These are phyloP conservation scores for Komagataella populi DNA, from an alignment of 805 yeast genomes.

Conservation along the genomic window DNA sequence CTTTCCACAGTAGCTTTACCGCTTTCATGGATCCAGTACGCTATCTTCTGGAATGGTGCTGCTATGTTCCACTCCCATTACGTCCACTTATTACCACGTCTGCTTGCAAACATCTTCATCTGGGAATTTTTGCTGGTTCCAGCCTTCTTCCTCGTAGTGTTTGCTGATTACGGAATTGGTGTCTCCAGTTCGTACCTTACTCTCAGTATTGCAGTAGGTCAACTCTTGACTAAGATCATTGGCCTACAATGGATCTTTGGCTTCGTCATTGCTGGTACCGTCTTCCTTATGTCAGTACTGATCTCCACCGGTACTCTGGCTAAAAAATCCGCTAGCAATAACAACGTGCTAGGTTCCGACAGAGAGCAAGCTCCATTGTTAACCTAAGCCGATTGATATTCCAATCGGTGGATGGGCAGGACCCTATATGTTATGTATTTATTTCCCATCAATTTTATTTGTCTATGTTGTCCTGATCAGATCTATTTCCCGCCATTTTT, in stretches of 20 bases:
- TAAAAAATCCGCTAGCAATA: conserved; percentile 1
- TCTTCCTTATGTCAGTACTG: conserved; percentile 35
- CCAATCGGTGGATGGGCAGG: not conserved
- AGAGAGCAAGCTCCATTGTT: conserved; percentile 21
- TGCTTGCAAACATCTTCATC: conserved; percentile 58
- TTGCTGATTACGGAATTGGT: conserved; percentile 63
- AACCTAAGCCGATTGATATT: conserved; percentile 5
- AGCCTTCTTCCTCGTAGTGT: conserved; percentile 36
- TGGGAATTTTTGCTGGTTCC: conserved; percentile 73
- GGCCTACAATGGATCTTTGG: conserved; percentile 87
- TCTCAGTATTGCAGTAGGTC: conserved; percentile 60
- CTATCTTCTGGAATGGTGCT: conserved; percentile 79
- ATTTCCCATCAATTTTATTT: not conserved
- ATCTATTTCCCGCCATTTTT: conserved; percentile 22
- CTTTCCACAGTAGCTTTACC: conserved; percentile 59
- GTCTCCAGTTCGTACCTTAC: conserved; percentile 41
- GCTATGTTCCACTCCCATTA: conserved; percentile 52
- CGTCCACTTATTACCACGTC: conserved; percentile 38
- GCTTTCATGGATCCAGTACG: conserved; percentile 59
- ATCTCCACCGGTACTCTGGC: conserved; percentile 25
- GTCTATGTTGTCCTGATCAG: not conserved
- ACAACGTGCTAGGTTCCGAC: conserved; percentile 1
- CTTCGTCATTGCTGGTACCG: conserved; percentile 43
- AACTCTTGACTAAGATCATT: conserved; percentile 50
- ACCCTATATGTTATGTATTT: not conserved